A percentile compares a stretch with the other conserved stretches of the same genome.
Conservation (phyloP, 495 filamentous ascomycete genomes). For the Penicillium canescens region DNA sequence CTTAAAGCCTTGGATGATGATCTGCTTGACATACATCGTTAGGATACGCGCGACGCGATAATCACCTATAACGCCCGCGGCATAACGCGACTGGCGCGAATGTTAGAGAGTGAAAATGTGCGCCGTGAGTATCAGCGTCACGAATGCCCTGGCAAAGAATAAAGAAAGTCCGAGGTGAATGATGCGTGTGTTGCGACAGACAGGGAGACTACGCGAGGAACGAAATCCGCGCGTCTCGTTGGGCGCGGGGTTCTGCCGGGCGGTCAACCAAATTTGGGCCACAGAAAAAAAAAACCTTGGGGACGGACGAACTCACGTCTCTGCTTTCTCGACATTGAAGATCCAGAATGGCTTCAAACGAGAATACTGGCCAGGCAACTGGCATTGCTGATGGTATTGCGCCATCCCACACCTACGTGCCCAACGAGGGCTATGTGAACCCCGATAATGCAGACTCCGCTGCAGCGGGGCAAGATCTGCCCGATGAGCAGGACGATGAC, state of each 20-base stretch:
- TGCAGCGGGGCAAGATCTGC: conserved; percentile 37
- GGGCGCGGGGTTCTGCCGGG: conserved; percentile 49
- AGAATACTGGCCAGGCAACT: conserved; percentile 18
- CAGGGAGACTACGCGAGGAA: conserved; percentile 21
- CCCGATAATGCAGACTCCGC: conserved; percentile 32
- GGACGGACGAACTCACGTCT: conserved; percentile 3
- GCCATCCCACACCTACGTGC: conserved; percentile 55
- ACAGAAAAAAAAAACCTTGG: conserved; percentile 37
- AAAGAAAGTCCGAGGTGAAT: neutral
- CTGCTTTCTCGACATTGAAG: conserved; percentile 7
- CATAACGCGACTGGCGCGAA: conserved; percentile 39
- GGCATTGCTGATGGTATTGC: conserved; percentile 46
- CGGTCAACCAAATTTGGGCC: conserved; percentile 32
- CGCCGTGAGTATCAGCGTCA: neutral
- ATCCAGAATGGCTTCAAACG: conserved; percentile 28
- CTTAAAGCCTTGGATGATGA: conserved; percentile 99
- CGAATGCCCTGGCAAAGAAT: neutral
- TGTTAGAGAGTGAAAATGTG: conserved; percentile 9
- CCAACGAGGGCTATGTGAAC: conserved; percentile 54
- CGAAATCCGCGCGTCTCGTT: conserved; percentile 27
- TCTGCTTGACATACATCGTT: conserved; percentile 98
- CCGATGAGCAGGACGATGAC: conserved; percentile 31
- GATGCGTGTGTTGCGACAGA: conserved; percentile 14
- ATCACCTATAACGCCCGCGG: conserved; percentile 27
- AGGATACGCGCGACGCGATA: conserved; percentile 36